Base-by-base conservation (phyloP, 2,329 filamentous ascomycete genomes). In the Ceratocystis papillata region DNA sequence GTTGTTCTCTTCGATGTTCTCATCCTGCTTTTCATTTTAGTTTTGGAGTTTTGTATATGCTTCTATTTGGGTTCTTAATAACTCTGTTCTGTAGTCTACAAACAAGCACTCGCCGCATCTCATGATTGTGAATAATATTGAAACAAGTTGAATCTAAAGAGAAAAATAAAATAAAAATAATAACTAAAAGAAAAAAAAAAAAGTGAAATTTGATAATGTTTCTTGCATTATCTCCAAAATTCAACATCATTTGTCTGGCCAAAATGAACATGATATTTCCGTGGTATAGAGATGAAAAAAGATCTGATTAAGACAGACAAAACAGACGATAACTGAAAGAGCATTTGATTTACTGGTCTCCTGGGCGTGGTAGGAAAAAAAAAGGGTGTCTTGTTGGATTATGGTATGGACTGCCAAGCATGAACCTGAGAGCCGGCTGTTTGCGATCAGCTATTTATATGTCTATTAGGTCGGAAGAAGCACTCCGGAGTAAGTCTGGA, bases 171-270 rank as follows among this genome's bases (percentile, higher is more conserved):
- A 33, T 2, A 3, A 20, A 15, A 65, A 61, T 10, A 44, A 17
- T 45, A 17, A 22, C 2, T 10, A 12, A 77, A 74, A 41, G 28
- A 45, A 60, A 30, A 61, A 75, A 68, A 12, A 73, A 22, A 60
- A 60, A 48, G 55, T 61, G 75, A 69, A 79, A 79, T 15, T 73
- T 71, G 78, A 74, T 12, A 22, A 64, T 41, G 73, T 73, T 12
- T 10, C 41, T 25, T 30, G 25, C 12, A 33, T 6, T 28, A 15
- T 53, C 48, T 53, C 10, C 25, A 22, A 53, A 25, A n/a, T 33
- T 17, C 53, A 57, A 17, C 25, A 57, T 57, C 53, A 7, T 33
- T 30, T 57, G 28, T 33, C 53, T 57, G 28, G 15, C 53, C 33
- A n/a, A 59, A 37, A 37, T 37, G 25, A 59, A 59, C 28, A n/a